phyloP scores from a whole-genome alignment of 106 monocot genomes.

The Alisma plantagoaquatica region DNA sequence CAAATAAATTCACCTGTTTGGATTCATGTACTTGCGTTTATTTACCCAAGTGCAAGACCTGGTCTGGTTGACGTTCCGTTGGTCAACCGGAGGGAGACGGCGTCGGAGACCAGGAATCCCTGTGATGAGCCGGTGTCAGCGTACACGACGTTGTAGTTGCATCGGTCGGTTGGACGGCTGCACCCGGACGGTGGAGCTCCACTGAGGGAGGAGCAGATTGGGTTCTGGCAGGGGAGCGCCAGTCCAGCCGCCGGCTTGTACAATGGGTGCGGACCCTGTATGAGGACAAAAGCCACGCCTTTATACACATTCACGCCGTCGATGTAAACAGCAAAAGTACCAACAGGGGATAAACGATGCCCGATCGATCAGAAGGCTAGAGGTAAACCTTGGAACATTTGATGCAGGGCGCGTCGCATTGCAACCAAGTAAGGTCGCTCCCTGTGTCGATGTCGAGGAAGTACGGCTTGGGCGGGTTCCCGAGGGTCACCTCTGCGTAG shows the following conservation, averaged over 20 bases:
- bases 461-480: conserved; percentile 74
- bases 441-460: too few species aligned
- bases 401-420: conserved; percentile 84
- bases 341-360: not conserved
- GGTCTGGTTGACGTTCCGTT: not conserved
- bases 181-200: not conserved
- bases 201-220: not conserved
- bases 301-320: not conserved
- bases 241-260: not conserved
- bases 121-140: not conserved
- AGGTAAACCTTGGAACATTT: conserved; percentile 50
- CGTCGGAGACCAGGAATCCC: not conserved
- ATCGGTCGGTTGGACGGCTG: not conserved
- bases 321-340: not conserved
- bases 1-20: not conserved
- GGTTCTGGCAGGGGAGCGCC: not conserved
- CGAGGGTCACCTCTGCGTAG: conserved; percentile 37
- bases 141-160: not conserved
- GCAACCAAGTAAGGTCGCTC: conserved; percentile 86
- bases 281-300: not conserved
- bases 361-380: too few species aligned
- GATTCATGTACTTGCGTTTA: not conserved
- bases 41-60: not conserved
- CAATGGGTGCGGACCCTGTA: not conserved
- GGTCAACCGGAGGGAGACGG: not conserved